These are phyloP conservation scores for Tephrocybe sp. DNA, from an alignment of 768 basidiomycete species.

Conservation along the genomic window DNA sequence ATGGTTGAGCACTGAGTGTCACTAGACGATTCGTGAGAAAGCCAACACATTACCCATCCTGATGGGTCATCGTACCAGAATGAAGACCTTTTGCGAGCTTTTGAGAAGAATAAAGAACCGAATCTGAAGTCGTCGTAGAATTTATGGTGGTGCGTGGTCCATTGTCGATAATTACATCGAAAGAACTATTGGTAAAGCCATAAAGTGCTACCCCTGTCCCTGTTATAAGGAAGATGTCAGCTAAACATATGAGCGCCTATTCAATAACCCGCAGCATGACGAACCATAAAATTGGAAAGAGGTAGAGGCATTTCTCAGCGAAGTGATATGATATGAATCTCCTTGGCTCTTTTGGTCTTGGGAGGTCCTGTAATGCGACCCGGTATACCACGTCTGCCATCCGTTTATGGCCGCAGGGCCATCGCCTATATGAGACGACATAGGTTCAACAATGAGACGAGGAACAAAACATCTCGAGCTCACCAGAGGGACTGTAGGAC, in stretches of 20 bases:
- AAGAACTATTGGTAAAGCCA: slow-evolving; percentile 15
- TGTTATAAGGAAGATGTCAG: neutral
- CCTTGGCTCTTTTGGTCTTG: slow-evolving; percentile 12
- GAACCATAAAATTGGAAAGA: slow-evolving; percentile 18
- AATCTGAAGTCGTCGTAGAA: neutral
- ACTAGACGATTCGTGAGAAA: slow-evolving; percentile 7
- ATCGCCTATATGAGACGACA: slow-evolving; percentile 7
- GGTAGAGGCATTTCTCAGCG: slow-evolving; percentile 11
- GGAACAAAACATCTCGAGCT: neutral
- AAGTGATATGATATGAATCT: slow-evolving; percentile 18
- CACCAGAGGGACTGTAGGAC: slow-evolving; percentile 17
- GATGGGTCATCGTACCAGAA: slow-evolving; percentile 5
- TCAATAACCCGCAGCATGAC: neutral
- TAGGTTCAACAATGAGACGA: neutral
- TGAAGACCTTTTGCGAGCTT: slow-evolving; percentile 12
- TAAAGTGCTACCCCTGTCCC: slow-evolving; percentile 15
- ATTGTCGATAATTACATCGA: slow-evolving; percentile 17
- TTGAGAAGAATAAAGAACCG: slow-evolving; percentile 15
- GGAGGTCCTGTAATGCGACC: slow-evolving; percentile 8
- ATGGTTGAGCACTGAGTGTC: slow-evolving; percentile 15
- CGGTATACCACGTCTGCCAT: slow-evolving; percentile 17
- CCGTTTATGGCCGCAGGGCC: neutral
- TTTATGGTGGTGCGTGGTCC: slow-evolving; percentile 2
- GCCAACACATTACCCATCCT: neutral
- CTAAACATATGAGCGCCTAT: neutral